Conservation (phyloP, 2,329 filamentous ascomycete genomes). For the Pezicula radicicola region DNA sequence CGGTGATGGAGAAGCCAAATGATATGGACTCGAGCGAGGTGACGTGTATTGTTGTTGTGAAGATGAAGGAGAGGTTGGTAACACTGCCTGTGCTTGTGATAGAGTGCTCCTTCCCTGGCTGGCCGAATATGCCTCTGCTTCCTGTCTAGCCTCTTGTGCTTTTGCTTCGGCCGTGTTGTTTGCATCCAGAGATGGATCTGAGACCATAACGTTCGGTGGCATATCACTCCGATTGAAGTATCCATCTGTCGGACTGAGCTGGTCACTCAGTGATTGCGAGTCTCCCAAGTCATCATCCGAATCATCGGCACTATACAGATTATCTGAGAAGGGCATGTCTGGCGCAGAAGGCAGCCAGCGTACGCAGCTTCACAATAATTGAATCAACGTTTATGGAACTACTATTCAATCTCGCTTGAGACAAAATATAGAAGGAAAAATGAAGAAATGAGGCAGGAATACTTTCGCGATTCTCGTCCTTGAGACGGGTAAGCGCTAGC, state of each 20-base stretch:
- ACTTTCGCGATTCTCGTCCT: too few relatives aligned
- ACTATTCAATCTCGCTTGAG: too few relatives aligned
- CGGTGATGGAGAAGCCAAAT: slow-evolving; percentile 6
- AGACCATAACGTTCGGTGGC: slow-evolving; percentile 15
- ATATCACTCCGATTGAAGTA: slow-evolving; percentile 23
- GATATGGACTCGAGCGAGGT: slow-evolving; percentile 3
- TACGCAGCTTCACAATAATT: not conserved
- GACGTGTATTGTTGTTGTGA: slow-evolving; percentile 21
- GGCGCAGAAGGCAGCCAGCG: slow-evolving; percentile 6
- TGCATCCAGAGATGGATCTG: slow-evolving; percentile 20
- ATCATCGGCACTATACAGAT: slow-evolving; percentile 19
- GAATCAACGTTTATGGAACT: too few relatives aligned
- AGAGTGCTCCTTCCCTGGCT: slow-evolving; percentile 11
- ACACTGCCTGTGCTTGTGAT: slow-evolving; percentile 11
- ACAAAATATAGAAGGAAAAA: too few relatives aligned
- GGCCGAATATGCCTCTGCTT: slow-evolving; percentile 9
- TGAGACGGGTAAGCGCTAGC: too few relatives aligned
- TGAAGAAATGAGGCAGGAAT: too few relatives aligned
- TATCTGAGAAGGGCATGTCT: slow-evolving; percentile 18
- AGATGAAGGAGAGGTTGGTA: slow-evolving; percentile 13
- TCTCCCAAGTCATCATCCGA: slow-evolving; percentile 12
- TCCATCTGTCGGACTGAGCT: slow-evolving; percentile 25
- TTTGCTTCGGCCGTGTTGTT: slow-evolving; percentile 18
- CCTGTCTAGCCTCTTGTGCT: slow-evolving; percentile 17
- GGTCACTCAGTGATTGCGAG: slow-evolving; percentile 20